Conservation (phyloP, 164 flowering plant species). For the Stephania japonica region DNA sequence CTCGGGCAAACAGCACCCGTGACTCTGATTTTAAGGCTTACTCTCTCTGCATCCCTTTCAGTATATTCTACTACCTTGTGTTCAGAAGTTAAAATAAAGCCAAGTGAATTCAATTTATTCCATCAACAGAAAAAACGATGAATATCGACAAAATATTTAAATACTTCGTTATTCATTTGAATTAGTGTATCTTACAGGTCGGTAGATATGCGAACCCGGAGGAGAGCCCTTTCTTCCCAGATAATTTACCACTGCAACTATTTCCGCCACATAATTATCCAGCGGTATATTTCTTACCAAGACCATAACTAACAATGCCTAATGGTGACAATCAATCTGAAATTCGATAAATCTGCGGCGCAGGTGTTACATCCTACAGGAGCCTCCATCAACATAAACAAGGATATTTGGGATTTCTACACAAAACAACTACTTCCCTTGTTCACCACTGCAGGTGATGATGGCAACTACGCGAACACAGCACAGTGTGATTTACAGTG, state of each 20-base stretch:
- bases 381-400: conserved; percentile 53
- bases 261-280: conserved; percentile 29
- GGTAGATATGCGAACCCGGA: conserved; percentile 77
- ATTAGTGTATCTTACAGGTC: conserved; percentile 28
- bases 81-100: neutral
- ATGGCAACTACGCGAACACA: conserved; percentile 66
- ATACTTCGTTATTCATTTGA: neutral
- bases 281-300: conserved; percentile 24
- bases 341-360: neutral
- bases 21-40: neutral
- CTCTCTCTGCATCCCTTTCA: neutral
- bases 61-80: neutral
- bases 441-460: conserved; percentile 55
- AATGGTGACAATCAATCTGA: neutral
- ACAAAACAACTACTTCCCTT: conserved; percentile 52
- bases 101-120: neutral
- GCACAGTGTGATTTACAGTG: conserved; percentile 58
- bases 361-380: conserved; percentile 73
- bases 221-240: conserved; percentile 82
- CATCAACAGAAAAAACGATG: too few species aligned
- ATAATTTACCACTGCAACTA: conserved; percentile 44
- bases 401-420: conserved; percentile 57
- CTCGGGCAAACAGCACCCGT: neutral
- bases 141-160: neutral
- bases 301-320: neutral